Evolutionary conservation across 805 yeast species (phyloP), one percentile per base, ranked within the genome.

Genomic region (Cyberlindnera samutprakarnensis): DNA sequence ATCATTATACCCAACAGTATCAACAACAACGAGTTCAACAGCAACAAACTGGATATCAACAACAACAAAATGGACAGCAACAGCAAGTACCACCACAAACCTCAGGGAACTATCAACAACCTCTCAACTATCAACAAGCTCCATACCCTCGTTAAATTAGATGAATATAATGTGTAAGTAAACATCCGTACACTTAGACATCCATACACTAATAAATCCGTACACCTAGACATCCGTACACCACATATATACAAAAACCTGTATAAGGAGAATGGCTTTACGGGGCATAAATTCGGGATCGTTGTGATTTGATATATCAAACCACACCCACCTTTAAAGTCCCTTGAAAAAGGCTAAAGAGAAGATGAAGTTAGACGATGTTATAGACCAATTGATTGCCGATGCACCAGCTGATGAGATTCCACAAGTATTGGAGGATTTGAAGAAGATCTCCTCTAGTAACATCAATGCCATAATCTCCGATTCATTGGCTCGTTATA

Each of bases 381-480:
- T 40, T 14, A 23, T 40, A n/a, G 13, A 21, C 6, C 35, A 35
- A 5, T 33, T 40, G 20, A 22, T 40, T 11, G 17, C 18, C 9
- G 44, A 40, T 13, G 25, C 44, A 9, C 41, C 44, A 1, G 41
- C 33, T n/a, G 30, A 31, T 4, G 44, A 41, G 25, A 38, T 54
- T 13, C 21, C 38, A 10, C 44, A 54, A 9, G 67, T 61, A 17
- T 40, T 51, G n/a, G 49, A 53, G 25, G 77, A 73, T 38, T 51
- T 75, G 35, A 59, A 61, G 28, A 49, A 57, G 7, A 54, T 71
- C 25, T 61, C 65, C 5, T 70, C 63, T 11, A 61, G 56, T 25
- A 56, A 59, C 42, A 44, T 63, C 38, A 51, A 55, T 33, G 63
- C 38, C 49, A 55, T 34, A 43, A 51, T 31, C 49, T 56, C 5